Percentiles rank a stretch among this genome's conserved stretches.
phyloP scores from a whole-genome alignment of 805 yeast species.

The Hanseniaspora guilliermondii region DNA sequence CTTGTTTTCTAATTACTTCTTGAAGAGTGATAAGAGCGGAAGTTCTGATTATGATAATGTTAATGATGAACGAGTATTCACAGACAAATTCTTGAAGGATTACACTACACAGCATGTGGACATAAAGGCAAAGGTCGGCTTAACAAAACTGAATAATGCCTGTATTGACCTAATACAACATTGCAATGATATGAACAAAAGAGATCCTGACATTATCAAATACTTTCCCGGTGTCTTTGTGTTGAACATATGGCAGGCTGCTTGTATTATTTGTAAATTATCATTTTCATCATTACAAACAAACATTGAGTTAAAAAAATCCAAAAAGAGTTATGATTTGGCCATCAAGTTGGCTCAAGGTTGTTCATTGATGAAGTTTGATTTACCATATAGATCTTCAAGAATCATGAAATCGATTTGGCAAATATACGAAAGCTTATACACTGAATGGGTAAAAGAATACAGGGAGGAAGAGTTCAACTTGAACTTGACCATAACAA shows the following conservation, averaged over 20 bases:
- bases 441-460: conserved; percentile 34
- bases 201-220: conserved; percentile 50
- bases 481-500: conserved; percentile 46
- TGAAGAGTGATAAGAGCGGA: conserved; percentile 32
- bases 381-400: conserved; percentile 81
- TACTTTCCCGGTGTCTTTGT: conserved; percentile 77
- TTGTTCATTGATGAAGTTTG: conserved; percentile 82
- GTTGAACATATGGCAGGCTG: conserved; percentile 80
- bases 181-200: conserved; percentile 46
- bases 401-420: conserved; percentile 92
- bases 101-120: conserved; percentile 17
- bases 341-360: conserved; percentile 59
- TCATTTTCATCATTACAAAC: conserved; percentile 61
- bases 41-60: not conserved
- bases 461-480: conserved; percentile 24
- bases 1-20: conserved; percentile 65
- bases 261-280: conserved; percentile 68
- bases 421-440: conserved; percentile 65
- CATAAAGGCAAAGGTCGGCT: conserved; percentile 58
- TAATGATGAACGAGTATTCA: conserved; percentile 1
- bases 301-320: conserved; percentile 56
- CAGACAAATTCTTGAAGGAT: conserved; percentile 1
- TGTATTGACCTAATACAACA: conserved; percentile 61
- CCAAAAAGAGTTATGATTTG: conserved; percentile 52
- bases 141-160: conserved; percentile 68